phyloP scores from a whole-genome alignment of 352 stramenopile genomes.

The Pythium coloratum region DNA sequence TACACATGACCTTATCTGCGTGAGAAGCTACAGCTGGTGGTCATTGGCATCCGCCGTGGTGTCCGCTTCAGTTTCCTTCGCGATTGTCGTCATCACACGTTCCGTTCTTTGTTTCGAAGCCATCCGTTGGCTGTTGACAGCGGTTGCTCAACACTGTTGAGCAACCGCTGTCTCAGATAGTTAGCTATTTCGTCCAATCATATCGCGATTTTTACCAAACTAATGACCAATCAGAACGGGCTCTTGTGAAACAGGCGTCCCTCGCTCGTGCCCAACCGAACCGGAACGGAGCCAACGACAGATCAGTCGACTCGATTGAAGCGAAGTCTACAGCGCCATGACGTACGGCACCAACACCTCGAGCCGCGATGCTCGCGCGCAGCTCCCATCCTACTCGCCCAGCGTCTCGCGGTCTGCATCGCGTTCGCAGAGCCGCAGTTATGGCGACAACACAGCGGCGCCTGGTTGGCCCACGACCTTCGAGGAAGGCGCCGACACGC shows the following conservation, averaged over 20 bases:
- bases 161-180: neutral
- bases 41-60: neutral
- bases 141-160: neutral
- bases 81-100: conserved; percentile 1
- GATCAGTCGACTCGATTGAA: neutral
- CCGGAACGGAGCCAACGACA: too few relatives aligned
- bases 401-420: conserved; percentile 40
- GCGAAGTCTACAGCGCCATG: conserved; percentile 1
- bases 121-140: neutral
- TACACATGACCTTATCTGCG: too few relatives aligned
- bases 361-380: conserved; percentile 19
- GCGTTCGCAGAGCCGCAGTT: conserved; percentile 19
- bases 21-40: too few relatives aligned
- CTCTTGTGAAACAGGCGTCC: too few relatives aligned
- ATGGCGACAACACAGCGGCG: conserved; percentile 29
- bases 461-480: conserved; percentile 73
- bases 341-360: conserved; percentile 20
- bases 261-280: too few relatives aligned
- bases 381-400: conserved; percentile 70
- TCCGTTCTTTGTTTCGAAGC: neutral
- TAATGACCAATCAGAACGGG: neutral
- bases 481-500: conserved; percentile 49
- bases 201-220: neutral
- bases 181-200: neutral
- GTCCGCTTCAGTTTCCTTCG: neutral